phyloP scores from a whole-genome alignment of 352 stramenopile species.

The Pythium scleroteichum region DNA sequence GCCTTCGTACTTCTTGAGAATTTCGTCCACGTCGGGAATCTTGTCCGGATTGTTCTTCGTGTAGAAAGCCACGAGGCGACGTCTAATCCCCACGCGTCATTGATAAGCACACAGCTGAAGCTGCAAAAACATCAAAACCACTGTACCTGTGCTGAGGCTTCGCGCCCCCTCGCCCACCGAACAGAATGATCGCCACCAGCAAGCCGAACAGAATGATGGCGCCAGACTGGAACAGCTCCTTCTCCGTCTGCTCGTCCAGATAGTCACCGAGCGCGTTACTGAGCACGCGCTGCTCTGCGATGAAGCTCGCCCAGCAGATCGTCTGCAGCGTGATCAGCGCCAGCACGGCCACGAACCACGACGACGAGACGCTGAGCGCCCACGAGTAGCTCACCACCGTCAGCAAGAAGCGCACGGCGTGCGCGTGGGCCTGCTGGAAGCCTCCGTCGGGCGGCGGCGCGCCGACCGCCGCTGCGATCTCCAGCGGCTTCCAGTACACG shows the following conservation, averaged over 20 bases:
- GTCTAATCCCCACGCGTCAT: slow-evolving; percentile 30
- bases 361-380: slow-evolving; percentile 37
- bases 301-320: slow-evolving; percentile 46
- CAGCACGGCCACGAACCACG: slow-evolving; percentile 46
- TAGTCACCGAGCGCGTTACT: slow-evolving; percentile 10
- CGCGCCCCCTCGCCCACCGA: slow-evolving; percentile 29
- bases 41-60: slow-evolving; percentile 74
- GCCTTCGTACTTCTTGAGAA: slow-evolving; percentile 71
- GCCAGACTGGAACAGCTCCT: slow-evolving; percentile 42
- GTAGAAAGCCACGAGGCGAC: slow-evolving; percentile 68
- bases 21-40: slow-evolving; percentile 54
- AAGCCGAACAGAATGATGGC: slow-evolving; percentile 46
- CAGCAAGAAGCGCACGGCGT: slow-evolving; percentile 58
- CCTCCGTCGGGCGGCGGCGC: slow-evolving; percentile 32
- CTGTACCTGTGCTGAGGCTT: slow-evolving; percentile 55
- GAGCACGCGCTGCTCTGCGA: slow-evolving; percentile 38
- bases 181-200: slow-evolving; percentile 52
- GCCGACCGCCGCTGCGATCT: slow-evolving; percentile 39
- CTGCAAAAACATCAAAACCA: no score
- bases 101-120: not conserved
- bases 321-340: slow-evolving; percentile 55
- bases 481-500: slow-evolving; percentile 52
- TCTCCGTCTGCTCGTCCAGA: slow-evolving; percentile 45
- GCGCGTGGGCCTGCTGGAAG: slow-evolving; percentile 32
- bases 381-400: slow-evolving; percentile 56